Conservation (phyloP, 768 basidiomycete genomes). For the Clathrus columnatus region DNA sequence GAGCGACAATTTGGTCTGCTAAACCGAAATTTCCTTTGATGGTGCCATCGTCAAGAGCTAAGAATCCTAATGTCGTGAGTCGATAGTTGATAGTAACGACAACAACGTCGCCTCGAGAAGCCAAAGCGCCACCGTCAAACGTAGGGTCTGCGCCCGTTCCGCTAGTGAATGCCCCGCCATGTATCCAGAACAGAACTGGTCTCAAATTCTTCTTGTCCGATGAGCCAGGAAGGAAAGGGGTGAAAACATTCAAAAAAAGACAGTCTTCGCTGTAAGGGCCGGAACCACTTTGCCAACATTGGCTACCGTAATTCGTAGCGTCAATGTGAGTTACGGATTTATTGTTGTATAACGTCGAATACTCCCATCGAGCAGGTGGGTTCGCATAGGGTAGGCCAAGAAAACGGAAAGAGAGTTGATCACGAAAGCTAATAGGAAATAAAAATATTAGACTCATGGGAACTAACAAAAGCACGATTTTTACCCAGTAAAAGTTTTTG, state of each 20-base stretch:
- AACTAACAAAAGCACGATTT: no score
- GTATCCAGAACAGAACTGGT: slow-evolving; percentile 21
- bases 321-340: slow-evolving; percentile 14
- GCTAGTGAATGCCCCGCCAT: slow-evolving; percentile 20
- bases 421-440: slow-evolving; percentile 31
- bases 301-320: not conserved
- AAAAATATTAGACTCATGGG: not conserved
- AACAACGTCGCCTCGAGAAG: slow-evolving; percentile 13
- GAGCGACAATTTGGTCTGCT: slow-evolving; percentile 15
- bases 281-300: not conserved
- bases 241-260: slow-evolving; percentile 9
- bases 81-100: slow-evolving; percentile 9
- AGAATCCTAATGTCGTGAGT: slow-evolving; percentile 22
- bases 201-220: slow-evolving; percentile 6
- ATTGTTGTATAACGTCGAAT: slow-evolving; percentile 29
- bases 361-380: slow-evolving; percentile 33
- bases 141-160: slow-evolving; percentile 16
- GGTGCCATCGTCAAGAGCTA: slow-evolving; percentile 32
- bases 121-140: slow-evolving; percentile 15
- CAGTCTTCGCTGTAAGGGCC: slow-evolving; percentile 5
- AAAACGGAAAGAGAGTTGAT: slow-evolving; percentile 42
- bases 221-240: slow-evolving; percentile 19
- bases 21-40: slow-evolving; percentile 17
- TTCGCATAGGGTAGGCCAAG: slow-evolving; percentile 43
- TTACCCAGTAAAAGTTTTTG: slow-evolving; percentile 7